These are phyloP conservation scores for Yamadazyma philogaea DNA, from an alignment of 805 yeast genomes.

Conservation along the genomic window DNA sequence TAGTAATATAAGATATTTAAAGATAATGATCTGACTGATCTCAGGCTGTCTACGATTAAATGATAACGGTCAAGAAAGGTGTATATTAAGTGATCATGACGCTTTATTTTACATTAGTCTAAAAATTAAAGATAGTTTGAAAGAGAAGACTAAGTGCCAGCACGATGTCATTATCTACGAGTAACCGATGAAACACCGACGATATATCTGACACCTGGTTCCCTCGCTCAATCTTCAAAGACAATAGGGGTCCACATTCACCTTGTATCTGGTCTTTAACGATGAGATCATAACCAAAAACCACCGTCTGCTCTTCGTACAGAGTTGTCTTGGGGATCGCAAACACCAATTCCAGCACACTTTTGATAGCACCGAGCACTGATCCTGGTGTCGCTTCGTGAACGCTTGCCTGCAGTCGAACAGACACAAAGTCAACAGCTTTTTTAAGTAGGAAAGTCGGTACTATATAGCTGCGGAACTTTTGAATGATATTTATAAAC, in stretches of 20 bases:
- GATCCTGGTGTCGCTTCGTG: background rate
- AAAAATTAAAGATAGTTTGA: conserved; percentile 17
- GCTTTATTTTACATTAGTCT: background rate
- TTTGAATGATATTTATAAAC: conserved; percentile 20
- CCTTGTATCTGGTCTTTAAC: conserved; percentile 20
- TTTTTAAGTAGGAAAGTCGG: conserved; percentile 12
- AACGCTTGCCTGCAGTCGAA: background rate
- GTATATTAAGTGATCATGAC: no score
- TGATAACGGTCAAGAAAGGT: no score
- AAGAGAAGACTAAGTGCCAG: conserved; percentile 24
- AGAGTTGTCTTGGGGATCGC: conserved; percentile 6
- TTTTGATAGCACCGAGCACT: conserved; percentile 14
- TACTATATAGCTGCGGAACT: conserved; percentile 18
- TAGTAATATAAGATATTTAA: background rate
- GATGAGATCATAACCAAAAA: conserved; percentile 24
- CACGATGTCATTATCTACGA: conserved; percentile 24
- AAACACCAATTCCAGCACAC: conserved; percentile 19
- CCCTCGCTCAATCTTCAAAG: conserved; percentile 6
- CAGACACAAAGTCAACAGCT: background rate
- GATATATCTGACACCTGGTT: conserved; percentile 8
- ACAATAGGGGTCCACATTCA: conserved; percentile 21
- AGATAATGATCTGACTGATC: background rate
- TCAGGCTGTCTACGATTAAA: no score
- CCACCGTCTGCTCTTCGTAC: conserved; percentile 8
- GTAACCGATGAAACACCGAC: conserved; percentile 19